Evolutionary conservation across 495 filamentous ascomycete genomes (phyloP), one percentile per base, ranked within the genome.

Genomic region (Neurospora sp.): DNA sequence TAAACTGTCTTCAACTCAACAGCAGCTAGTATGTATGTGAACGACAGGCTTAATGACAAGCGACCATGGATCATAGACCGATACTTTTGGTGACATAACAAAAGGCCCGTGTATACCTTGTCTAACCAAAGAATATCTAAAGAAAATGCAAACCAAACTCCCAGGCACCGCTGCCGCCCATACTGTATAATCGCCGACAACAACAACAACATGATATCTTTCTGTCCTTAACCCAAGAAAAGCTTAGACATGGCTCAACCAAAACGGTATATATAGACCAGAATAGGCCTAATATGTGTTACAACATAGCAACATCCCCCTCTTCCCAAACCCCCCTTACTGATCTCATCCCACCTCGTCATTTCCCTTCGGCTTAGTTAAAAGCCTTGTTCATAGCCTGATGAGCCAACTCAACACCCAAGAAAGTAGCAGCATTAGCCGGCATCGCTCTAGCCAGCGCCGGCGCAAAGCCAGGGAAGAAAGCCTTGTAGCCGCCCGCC

Each of bases 401-500:
- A 78, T 94, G 91, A 27, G 92, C 92, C 75, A 94, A 79, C 83
- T 95, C 92, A 2, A 95, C 92, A 37, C 92, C 92, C 71, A 93
- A 83, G 76, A 86, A 85, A 20, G 87, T 90, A 7, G 87, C 87
- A 27, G 96, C 96, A 77, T 98, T 99, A 5, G 96, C 96, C 7
- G 96, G 96, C 69, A 98, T 93, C 22, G 96, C 96, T 82, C 96
- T 89, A 16, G 92, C 92, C 78, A 99, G 85, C 6, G 96, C 96
- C 3, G 96, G 96, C 8, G 93, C 96, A 74, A 99, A 92, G 5
- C 96, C 96, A 12, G 96, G 96, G 87, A 99, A 99, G 86, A 99
- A 99, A 0, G 96, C 95, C 87, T 91, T 96, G 77, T 90, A 81
- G 3, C 96, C 96, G 44, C 95, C 94, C 72, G 81, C 89, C 20